These are phyloP conservation scores for Fusarium pseudograminearum DNA, from an alignment of 2,329 filamentous ascomycete species.

Conservation along the genomic window DNA sequence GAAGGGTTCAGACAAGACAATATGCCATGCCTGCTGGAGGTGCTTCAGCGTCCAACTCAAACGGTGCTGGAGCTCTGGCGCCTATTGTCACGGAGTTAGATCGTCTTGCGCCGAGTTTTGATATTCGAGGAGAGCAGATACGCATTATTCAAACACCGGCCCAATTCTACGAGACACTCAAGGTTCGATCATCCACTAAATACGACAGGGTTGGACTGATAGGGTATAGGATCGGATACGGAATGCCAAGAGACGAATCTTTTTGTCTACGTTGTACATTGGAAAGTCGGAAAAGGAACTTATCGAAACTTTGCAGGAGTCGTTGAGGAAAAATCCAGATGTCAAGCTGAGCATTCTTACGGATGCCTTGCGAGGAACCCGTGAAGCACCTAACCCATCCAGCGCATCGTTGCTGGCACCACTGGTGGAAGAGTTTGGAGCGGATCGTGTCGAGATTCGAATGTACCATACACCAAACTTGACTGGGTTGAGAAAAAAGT, in stretches of 20 bases:
- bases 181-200: slow-evolving; percentile 64
- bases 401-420: slow-evolving; percentile 89
- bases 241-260: slow-evolving; percentile 82
- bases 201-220: slow-evolving; percentile 25
- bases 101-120: slow-evolving; percentile 89
- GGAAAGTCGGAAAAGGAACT: slow-evolving; percentile 93
- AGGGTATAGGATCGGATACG: slow-evolving; percentile 78
- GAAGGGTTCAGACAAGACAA: slow-evolving; percentile 55
- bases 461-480: slow-evolving; percentile 99
- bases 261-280: slow-evolving; percentile 96
- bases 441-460: slow-evolving; percentile 86
- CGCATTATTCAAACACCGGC: slow-evolving; percentile 80
- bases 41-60: slow-evolving; percentile 36
- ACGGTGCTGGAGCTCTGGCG: slow-evolving; percentile 58
- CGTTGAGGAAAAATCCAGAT: slow-evolving; percentile 78
- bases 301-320: slow-evolving; percentile 80
- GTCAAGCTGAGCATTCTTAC: slow-evolving; percentile 90
- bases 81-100: slow-evolving; percentile 80
- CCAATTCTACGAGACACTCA: slow-evolving; percentile 93
- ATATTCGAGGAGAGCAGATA: slow-evolving; percentile 83
- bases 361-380: slow-evolving; percentile 89
- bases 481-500: slow-evolving; percentile 84
- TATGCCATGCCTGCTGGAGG: slow-evolving; percentile 55
- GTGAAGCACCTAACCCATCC: slow-evolving; percentile 87
- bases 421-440: slow-evolving; percentile 85